These are phyloP conservation scores for Corinectria fuckeliana DNA, from an alignment of 2,329 filamentous ascomycete genomes.

Conservation along the genomic window DNA sequence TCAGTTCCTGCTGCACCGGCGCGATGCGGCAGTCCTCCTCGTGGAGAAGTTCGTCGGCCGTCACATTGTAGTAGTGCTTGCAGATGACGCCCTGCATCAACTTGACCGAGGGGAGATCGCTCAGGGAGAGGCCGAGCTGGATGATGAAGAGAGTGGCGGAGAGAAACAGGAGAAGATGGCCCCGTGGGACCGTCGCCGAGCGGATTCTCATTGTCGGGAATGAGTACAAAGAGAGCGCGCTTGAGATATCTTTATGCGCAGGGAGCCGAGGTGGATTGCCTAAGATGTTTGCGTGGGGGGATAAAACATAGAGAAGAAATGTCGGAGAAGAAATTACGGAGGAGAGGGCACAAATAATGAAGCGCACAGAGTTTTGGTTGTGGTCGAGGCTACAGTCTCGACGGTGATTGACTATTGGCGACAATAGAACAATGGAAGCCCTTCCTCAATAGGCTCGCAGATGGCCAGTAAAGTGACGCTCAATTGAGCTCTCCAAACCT, in stretches of 20 bases:
- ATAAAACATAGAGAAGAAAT: background rate
- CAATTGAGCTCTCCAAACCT: background rate
- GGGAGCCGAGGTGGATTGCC: background rate
- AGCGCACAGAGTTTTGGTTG: too few relatives aligned
- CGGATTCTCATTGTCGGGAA: conserved; percentile 15
- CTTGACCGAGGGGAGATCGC: conserved; percentile 30
- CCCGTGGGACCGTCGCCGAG: conserved; percentile 19
- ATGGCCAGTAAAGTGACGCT: background rate
- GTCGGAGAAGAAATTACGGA: background rate
- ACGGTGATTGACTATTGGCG: background rate
- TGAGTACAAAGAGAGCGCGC: background rate
- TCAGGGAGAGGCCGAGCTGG: conserved; percentile 35
- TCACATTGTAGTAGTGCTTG: conserved; percentile 16
- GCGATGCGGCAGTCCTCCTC: conserved; percentile 27
- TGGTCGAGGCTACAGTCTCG: background rate
- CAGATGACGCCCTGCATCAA: conserved; percentile 37
- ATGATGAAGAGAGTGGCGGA: conserved; percentile 31
- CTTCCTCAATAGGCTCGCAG: background rate
- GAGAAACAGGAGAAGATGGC: conserved; percentile 31
- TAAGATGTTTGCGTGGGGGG: background rate
- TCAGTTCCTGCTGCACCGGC: conserved; percentile 33
- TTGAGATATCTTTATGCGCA: background rate
- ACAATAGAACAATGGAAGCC: background rate
- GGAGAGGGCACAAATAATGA: background rate
- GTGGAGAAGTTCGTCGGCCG: conserved; percentile 14